These are phyloP conservation scores for Berkeleyomyces basicola DNA, from an alignment of 2,329 filamentous ascomycete genomes.

Conservation along the genomic window DNA sequence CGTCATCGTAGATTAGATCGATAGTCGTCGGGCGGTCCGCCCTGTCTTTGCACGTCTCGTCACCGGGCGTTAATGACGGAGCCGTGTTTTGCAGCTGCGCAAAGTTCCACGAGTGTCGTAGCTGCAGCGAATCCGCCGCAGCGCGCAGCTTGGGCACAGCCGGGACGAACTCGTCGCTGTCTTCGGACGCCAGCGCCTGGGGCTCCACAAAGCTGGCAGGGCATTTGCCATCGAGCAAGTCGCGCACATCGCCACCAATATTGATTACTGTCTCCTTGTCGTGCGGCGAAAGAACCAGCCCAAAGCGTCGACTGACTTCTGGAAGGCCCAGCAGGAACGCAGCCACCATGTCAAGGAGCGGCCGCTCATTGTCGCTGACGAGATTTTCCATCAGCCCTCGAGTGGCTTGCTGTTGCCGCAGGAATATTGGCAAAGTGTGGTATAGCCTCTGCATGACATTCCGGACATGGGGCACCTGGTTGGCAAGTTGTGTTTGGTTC, in stretches of 20 bases:
- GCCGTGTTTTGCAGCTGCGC: not conserved
- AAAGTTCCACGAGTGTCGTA: constrained; percentile 9
- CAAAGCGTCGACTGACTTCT: constrained; percentile 6
- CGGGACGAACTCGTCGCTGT: constrained; percentile 4
- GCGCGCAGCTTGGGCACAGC: not conserved
- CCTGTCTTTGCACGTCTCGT: not conserved
- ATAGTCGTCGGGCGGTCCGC: not conserved
- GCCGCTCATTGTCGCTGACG: not conserved
- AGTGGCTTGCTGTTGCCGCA: not conserved
- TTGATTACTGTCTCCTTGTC: constrained; percentile 1
- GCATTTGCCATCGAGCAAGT: constrained; percentile 2
- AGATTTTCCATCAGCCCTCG: not conserved
- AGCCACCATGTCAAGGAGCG: constrained; percentile 4
- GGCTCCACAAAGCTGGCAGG: constrained; percentile 9
- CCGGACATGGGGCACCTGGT: not conserved
- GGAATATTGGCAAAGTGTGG: constrained; percentile 1
- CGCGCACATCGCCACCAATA: constrained; percentile 6
- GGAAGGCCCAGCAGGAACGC: constrained; percentile 4
- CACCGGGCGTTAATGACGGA: not conserved
- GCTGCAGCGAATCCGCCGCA: not conserved
- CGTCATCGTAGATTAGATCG: not conserved
- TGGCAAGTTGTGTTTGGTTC: not conserved
- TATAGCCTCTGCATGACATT: constrained; percentile 1
- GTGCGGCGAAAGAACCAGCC: not conserved
- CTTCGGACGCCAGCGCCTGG: not conserved